phyloP scores from a whole-genome alignment of 1,284 basidiomycete species.

The Mycena sp. region DNA sequence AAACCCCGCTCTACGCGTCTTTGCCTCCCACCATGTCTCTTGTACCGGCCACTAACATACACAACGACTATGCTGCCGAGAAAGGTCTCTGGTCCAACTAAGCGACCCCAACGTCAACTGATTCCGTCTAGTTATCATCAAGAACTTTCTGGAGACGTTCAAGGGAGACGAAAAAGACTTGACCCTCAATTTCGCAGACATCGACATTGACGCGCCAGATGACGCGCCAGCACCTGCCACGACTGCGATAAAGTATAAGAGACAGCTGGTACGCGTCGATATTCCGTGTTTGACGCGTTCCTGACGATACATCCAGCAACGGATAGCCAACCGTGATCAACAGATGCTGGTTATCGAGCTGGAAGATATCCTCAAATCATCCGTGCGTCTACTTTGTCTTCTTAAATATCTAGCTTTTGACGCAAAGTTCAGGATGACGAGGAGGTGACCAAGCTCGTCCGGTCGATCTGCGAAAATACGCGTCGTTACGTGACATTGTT shows the following conservation, averaged over 20 bases:
- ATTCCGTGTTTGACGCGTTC: slow-evolving; percentile 39
- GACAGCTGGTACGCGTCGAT: slow-evolving; percentile 76
- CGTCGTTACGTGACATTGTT: slow-evolving; percentile 93
- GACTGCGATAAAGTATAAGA: slow-evolving; percentile 83
- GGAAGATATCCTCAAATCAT: slow-evolving; percentile 79
- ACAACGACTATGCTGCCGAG: slow-evolving; percentile 26
- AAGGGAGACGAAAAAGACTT: slow-evolving; percentile 72
- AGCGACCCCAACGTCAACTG: slow-evolving; percentile 1
- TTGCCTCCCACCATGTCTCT: slow-evolving; percentile 22
- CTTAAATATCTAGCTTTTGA: slow-evolving; percentile 11
- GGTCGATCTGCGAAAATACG: slow-evolving; percentile 85
- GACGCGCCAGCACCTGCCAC: slow-evolving; percentile 52
- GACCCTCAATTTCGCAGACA: slow-evolving; percentile 72
- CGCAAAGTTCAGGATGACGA: slow-evolving; percentile 70
- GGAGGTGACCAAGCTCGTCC: slow-evolving; percentile 66
- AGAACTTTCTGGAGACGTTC: slow-evolving; percentile 74
- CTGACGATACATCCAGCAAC: slow-evolving; percentile 67
- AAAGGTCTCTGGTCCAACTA: slow-evolving; percentile 16
- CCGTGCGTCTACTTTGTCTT: slow-evolving; percentile 34
- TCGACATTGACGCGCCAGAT: slow-evolving; percentile 69
- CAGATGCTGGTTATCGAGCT: slow-evolving; percentile 85
- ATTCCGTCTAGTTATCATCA: slow-evolving; percentile 50
- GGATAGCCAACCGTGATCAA: slow-evolving; percentile 92
- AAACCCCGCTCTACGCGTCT: slow-evolving; percentile 14
- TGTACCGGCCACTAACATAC: background rate